Evolutionary conservation across 2,329 filamentous ascomycete genomes (phyloP).

Genomic region (Stachybotrys chlorohalonatus): DNA sequence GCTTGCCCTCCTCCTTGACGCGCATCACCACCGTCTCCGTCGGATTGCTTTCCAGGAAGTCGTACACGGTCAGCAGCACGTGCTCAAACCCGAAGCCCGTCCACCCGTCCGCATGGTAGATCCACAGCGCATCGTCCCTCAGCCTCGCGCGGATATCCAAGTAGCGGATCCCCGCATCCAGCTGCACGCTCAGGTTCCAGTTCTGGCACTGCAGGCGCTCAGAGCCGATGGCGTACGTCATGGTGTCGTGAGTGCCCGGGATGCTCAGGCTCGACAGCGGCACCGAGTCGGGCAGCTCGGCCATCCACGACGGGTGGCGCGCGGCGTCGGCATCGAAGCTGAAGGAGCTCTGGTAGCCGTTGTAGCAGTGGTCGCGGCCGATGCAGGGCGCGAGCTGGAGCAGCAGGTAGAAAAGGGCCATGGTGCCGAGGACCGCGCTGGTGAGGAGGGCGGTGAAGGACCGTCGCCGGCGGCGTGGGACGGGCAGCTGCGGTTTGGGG

Average conservation of each 20-base stretch:
- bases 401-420: slow-evolving; percentile 15
- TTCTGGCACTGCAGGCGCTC: slow-evolving; percentile 38
- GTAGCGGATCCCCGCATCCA: slow-evolving; percentile 38
- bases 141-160: slow-evolving; percentile 38
- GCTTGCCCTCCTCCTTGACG: slow-evolving; percentile 36
- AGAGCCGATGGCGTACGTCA: slow-evolving; percentile 32
- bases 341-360: slow-evolving; percentile 19
- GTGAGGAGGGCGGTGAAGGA: slow-evolving; percentile 8
- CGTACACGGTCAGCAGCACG: slow-evolving; percentile 32
- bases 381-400: slow-evolving; percentile 17
- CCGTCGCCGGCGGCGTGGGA: slow-evolving; percentile 8
- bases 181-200: slow-evolving; percentile 32
- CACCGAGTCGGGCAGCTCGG: slow-evolving; percentile 27
- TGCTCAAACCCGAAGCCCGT: slow-evolving; percentile 35
- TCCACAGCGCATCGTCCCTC: slow-evolving; percentile 30
- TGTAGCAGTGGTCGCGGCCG: slow-evolving; percentile 15
- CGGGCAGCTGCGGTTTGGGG: slow-evolving; percentile 2
- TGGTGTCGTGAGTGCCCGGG: slow-evolving; percentile 44
- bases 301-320: slow-evolving; percentile 33
- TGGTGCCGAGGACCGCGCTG: slow-evolving; percentile 10
- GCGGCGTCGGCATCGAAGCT: slow-evolving; percentile 32
- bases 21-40: slow-evolving; percentile 39
- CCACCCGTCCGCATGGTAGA: slow-evolving; percentile 36
- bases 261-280: slow-evolving; percentile 35
- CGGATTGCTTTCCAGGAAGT: slow-evolving; percentile 35